These are phyloP conservation scores for Yamadazyma endophytica DNA, from an alignment of 805 yeast species.

Conservation along the genomic window DNA sequence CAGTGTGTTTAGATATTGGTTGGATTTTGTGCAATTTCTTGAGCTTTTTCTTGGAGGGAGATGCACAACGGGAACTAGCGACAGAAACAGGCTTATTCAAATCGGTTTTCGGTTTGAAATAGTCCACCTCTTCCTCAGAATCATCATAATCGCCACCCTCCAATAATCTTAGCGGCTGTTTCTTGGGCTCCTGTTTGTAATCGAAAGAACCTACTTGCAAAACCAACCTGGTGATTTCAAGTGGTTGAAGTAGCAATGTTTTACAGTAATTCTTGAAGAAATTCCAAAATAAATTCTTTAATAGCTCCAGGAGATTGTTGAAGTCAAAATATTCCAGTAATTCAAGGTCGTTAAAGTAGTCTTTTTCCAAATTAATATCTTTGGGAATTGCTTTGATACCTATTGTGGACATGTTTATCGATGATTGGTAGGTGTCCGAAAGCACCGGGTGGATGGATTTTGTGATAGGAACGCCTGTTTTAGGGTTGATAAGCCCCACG, in stretches of 20 bases:
- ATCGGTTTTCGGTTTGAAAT: constrained; percentile 23
- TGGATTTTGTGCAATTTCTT: constrained; percentile 31
- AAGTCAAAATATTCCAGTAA: constrained; percentile 62
- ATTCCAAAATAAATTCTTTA: constrained; percentile 54
- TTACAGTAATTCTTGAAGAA: constrained; percentile 67
- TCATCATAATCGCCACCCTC: constrained; percentile 15
- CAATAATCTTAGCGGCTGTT: constrained; percentile 12
- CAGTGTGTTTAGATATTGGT: constrained; percentile 59
- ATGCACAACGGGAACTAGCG: constrained; percentile 2
- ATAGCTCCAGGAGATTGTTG: constrained; percentile 51
- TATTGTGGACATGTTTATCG: constrained; percentile 12
- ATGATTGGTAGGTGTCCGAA: constrained; percentile 10
- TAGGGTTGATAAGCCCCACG: constrained; percentile 53
- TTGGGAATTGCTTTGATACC: constrained; percentile 6
- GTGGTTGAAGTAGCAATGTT: constrained; percentile 76
- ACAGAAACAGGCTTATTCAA: not conserved
- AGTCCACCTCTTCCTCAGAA: constrained; percentile 27
- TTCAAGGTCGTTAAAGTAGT: constrained; percentile 55
- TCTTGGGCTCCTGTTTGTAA: constrained; percentile 12
- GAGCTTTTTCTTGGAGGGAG: constrained; percentile 3
- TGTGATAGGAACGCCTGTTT: constrained; percentile 31
- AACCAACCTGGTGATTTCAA: constrained; percentile 74
- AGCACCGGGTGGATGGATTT: constrained; percentile 18
- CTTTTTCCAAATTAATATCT: constrained; percentile 25
- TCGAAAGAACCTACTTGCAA: constrained; percentile 74